A percentile compares a stretch with the other conserved stretches of the same genome.
phyloP scores from a whole-genome alignment of 73 alveolate species.

The Tetrahymena thermophila region DNA sequence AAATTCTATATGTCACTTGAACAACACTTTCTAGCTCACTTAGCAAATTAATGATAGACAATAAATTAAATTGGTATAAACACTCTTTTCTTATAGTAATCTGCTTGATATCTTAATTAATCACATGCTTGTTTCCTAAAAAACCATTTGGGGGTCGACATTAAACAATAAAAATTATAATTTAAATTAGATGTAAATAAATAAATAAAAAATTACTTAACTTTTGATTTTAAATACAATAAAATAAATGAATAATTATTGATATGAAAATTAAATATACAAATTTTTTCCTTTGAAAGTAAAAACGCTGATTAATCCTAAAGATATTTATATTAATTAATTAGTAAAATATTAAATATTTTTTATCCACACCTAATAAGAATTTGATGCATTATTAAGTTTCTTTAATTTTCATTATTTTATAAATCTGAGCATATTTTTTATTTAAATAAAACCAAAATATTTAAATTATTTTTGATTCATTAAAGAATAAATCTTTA shows the following conservation, averaged over 20 bases:
- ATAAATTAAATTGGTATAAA: too few species aligned
- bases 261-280: too few species aligned
- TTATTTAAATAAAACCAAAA: too few species aligned
- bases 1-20: not conserved
- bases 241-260: too few species aligned
- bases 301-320: not conserved
- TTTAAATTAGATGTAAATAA: not conserved
- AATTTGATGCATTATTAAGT: not conserved
- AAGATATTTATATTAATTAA: not conserved
- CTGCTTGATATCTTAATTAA: not conserved
- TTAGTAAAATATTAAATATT: too few species aligned
- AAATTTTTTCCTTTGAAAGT: too few species aligned
- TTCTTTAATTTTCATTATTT: too few species aligned
- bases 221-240: not conserved
- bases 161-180: too few species aligned
- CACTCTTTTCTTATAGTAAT: not conserved
- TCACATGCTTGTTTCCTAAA: not conserved
- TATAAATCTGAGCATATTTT: not conserved
- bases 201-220: not conserved
- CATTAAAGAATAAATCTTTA: too few species aligned
- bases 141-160: not conserved
- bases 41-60: not conserved
- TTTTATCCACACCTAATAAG: not conserved
- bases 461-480: too few species aligned
- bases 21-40: not conserved